These are phyloP conservation scores for Cyclanthera cordifolia DNA, from an alignment of 306 rosid species.

Conservation along the genomic window DNA sequence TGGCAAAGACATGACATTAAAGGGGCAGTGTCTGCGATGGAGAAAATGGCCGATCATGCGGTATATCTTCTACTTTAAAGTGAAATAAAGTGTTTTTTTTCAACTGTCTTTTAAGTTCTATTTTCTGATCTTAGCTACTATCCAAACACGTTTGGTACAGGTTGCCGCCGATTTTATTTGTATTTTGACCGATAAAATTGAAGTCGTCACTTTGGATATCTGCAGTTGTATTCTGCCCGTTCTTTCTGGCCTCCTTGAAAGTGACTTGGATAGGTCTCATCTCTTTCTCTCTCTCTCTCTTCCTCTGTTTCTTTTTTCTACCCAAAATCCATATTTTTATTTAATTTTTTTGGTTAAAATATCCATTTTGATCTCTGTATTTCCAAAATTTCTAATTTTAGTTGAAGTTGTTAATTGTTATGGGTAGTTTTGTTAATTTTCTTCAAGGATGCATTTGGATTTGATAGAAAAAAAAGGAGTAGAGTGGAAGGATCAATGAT, in stretches of 20 bases:
- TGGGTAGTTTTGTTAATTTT: too few relatives aligned
- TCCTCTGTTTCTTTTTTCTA: too few relatives aligned
- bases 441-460: too few relatives aligned
- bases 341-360: too few relatives aligned
- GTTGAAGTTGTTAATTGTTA: too few relatives aligned
- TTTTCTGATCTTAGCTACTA: not conserved
- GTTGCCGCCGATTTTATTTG: conserved; percentile 87
- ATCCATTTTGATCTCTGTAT: too few relatives aligned
- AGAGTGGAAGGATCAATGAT: too few relatives aligned
- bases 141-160: conserved; percentile 18
- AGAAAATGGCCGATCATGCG: conserved; percentile 82
- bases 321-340: too few relatives aligned
- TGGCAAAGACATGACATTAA: conserved; percentile 92
- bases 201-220: conserved; percentile 69
- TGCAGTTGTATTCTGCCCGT: conserved; percentile 70
- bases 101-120: too few relatives aligned
- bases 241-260: conserved; percentile 60
- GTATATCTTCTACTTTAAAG: conserved; percentile 22
- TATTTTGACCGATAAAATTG: conserved; percentile 61
- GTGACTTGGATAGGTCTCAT: conserved; percentile 67
- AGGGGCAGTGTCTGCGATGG: conserved; percentile 74
- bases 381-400: too few relatives aligned
- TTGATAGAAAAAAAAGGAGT: too few relatives aligned
- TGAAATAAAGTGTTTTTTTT: not conserved
- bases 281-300: not conserved